Base-by-base conservation (phyloP, 768 basidiomycete species). In the Trametes meyenii region DNA sequence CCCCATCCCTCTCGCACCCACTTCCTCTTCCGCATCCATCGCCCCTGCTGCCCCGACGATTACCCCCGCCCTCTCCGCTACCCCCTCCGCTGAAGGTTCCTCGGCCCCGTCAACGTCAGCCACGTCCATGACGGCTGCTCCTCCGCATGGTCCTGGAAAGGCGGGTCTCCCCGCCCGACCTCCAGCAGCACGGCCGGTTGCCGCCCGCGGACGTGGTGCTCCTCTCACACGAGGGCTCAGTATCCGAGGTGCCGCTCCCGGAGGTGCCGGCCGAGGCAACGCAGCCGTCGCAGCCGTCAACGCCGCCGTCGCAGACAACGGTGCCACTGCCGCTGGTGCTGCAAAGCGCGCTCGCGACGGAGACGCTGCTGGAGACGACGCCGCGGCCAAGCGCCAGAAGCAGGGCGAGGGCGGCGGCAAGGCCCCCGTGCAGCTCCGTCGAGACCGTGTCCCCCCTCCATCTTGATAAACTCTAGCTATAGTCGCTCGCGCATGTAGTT, bases 341-440 rank as follows among this genome's bases (percentile, higher is more conserved):
- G 62, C 29, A 14, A 90, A 90, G 65, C 82, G 88, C 26, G 79
- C 83, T 36, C 79, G 88, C 43, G 88, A 90, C 33, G 77, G 76
- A 12, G 71, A 74, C 24, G 64, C 68, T 21, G 21, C 70, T n/a
- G 63, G 73, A 0, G 85, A 86, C 19, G 85, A 86, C 66, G 82
- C 86, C 11, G 75, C 89, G 35, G 85, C 83, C 0, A 90, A 90
- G 69, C 83, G 89, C 45, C 62, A 88, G 54, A 89, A 87, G 69
- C 84, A 84, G 50, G 82, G 84, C 45, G 78, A 80, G 36, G 66
- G 60, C 24, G 64, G 23, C 5, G 68, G 45, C 19, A 23, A 76
- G 59, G 77, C 48, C 10, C 58, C 79, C 4, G 74, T 71, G 7
- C 59, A 58, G 36, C 55, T 71, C 44, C 61, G 62, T 33, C 65